phyloP scores from a whole-genome alignment of 1,139 yeast genomes.

The Yamadazyma spencermartinsiae region DNA sequence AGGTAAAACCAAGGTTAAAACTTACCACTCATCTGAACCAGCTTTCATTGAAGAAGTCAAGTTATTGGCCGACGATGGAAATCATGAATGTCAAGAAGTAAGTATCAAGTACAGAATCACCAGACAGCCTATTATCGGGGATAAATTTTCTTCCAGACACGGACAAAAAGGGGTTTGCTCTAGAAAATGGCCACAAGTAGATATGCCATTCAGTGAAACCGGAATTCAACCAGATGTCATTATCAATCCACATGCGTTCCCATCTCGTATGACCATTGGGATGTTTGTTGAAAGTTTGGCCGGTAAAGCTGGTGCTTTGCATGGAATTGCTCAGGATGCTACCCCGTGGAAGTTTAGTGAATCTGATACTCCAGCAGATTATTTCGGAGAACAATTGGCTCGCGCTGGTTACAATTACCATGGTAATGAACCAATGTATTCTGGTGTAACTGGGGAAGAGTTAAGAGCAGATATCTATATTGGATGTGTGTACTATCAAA shows the following conservation, averaged over 20 bases:
- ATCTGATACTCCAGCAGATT: slow-evolving; percentile 93
- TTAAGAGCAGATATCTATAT: slow-evolving; percentile 91
- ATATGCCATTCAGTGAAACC: slow-evolving; percentile 94
- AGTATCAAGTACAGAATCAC: slow-evolving; percentile 90
- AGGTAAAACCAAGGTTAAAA: slow-evolving; percentile 89
- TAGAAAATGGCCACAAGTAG: slow-evolving; percentile 95
- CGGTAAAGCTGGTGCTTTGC: slow-evolving; percentile 97
- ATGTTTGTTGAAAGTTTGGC: slow-evolving; percentile 98
- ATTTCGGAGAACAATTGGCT: slow-evolving; percentile 88
- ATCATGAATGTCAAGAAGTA: slow-evolving; percentile 77
- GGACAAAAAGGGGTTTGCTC: slow-evolving; percentile 99
- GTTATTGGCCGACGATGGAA: slow-evolving; percentile 84
- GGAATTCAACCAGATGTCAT: slow-evolving; percentile 98
- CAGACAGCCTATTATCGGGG: slow-evolving; percentile 95
- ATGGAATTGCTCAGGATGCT: slow-evolving; percentile 95
- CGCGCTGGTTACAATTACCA: slow-evolving; percentile 94
- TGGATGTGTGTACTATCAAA: slow-evolving; percentile 96
- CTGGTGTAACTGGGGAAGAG: slow-evolving; percentile 99
- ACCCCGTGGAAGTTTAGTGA: slow-evolving; percentile 97
- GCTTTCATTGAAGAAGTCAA: slow-evolving; percentile 96
- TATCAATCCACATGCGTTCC: slow-evolving; percentile 98
- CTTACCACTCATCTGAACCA: slow-evolving; percentile 92
- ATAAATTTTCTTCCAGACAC: slow-evolving; percentile 96
- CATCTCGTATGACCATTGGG: slow-evolving; percentile 99
- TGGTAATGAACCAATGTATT: slow-evolving; percentile 98